Conservation (phyloP, 2,329 filamentous ascomycete species). For the Trichoderma aggressivum region DNA sequence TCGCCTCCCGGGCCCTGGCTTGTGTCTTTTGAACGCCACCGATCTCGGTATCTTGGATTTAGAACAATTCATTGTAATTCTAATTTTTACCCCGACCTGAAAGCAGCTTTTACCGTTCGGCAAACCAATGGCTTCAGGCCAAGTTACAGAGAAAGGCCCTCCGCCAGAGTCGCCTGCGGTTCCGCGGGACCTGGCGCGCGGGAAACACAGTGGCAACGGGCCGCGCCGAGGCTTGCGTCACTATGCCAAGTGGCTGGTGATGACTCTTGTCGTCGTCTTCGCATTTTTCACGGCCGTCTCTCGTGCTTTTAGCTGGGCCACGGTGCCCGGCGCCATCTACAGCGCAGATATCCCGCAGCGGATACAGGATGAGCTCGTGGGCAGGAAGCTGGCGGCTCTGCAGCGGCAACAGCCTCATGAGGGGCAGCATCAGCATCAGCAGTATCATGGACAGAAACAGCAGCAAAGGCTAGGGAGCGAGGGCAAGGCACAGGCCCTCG, state of each 20-base stretch:
- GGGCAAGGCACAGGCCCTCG: background rate
- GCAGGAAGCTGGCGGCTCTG: background rate
- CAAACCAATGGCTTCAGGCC: background rate
- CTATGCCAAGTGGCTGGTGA: background rate
- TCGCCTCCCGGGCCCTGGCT: background rate
- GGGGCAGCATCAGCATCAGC: background rate
- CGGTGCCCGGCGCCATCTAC: constrained; percentile 12
- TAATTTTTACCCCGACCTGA: background rate
- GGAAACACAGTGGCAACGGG: background rate
- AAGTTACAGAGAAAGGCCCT: background rate
- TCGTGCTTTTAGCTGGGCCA: constrained; percentile 19
- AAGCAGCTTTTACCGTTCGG: background rate
- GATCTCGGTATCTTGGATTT: background rate
- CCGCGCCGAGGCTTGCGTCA: background rate
- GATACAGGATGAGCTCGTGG: background rate
- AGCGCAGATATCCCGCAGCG: background rate
- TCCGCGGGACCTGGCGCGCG: background rate
- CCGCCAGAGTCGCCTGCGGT: background rate
- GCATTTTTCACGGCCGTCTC: constrained; percentile 20
- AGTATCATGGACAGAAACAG: background rate
- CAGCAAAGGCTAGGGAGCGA: background rate
- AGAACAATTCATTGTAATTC: background rate
- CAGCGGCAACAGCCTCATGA: background rate
- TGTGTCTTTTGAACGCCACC: background rate
- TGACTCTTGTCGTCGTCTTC: constrained; percentile 19